Conservation (phyloP, 441 rosid genomes). For the Francoa sonchifolia region DNA sequence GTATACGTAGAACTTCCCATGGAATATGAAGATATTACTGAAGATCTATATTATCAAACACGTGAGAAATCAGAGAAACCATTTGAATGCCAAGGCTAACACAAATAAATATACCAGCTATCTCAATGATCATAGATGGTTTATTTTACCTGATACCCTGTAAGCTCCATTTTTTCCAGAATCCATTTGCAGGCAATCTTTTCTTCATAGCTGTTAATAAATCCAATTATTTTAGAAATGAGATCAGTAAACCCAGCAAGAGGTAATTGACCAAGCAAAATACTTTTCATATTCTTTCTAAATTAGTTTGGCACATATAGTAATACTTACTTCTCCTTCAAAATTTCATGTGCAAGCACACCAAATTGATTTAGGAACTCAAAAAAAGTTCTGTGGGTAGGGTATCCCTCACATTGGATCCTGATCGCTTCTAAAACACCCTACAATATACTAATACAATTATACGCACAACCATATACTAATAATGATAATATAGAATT, state of each 20-base stretch:
- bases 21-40: too few species aligned
- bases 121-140: neutral
- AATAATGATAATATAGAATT: conserved; percentile 6
- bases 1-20: too few species aligned
- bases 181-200: conserved; percentile 54
- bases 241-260: neutral
- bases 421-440: conserved; percentile 88
- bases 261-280: neutral
- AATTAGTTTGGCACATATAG: conserved; percentile 1
- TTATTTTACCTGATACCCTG: conserved; percentile 51
- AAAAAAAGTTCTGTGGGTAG: conserved; percentile 63
- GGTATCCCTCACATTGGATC: conserved; percentile 76
- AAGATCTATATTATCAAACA: too few species aligned
- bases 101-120: neutral
- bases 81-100: neutral
- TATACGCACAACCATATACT: conserved; percentile 12
- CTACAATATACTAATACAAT: conserved; percentile 26
- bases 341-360: conserved; percentile 58
- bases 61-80: neutral
- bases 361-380: conserved; percentile 62
- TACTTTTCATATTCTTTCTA: neutral
- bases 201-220: conserved; percentile 41
- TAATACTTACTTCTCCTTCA: conserved; percentile 57
- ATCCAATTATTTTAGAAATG: conserved; percentile 4
- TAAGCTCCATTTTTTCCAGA: conserved; percentile 57